Evolutionary conservation across 2,329 filamentous ascomycete genomes (phyloP).

Genomic region (Paecilomyces sp.): DNA sequence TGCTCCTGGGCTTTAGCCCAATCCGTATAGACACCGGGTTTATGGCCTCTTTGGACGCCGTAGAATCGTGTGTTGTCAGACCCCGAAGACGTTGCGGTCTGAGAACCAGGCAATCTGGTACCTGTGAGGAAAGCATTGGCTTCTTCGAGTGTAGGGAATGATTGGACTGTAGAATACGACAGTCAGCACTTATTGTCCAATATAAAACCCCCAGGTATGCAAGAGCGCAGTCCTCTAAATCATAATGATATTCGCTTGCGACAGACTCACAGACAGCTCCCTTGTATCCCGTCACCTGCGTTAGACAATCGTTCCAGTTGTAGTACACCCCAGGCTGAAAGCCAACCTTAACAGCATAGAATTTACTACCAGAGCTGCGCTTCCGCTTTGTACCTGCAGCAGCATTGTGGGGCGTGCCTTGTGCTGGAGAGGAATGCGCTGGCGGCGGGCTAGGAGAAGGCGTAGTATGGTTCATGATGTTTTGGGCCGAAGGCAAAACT

Average conservation of each 20-base stretch:
- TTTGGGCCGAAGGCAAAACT: slow-evolving; percentile 1
- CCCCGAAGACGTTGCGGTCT: slow-evolving; percentile 26
- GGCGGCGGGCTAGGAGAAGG: slow-evolving; percentile 28
- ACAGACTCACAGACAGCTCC: slow-evolving; percentile 60
- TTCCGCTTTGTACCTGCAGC: slow-evolving; percentile 50
- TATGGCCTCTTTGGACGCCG: slow-evolving; percentile 51
- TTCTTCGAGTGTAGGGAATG: slow-evolving; percentile 64
- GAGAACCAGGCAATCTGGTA: slow-evolving; percentile 36
- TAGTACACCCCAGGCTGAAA: slow-evolving; percentile 57
- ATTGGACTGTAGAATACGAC: slow-evolving; percentile 58
- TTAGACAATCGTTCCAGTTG: slow-evolving; percentile 55
- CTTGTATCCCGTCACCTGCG: slow-evolving; percentile 55
- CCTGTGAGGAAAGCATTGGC: slow-evolving; percentile 72
- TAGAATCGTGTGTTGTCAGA: slow-evolving; percentile 48
- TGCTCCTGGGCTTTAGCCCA: slow-evolving; percentile 67
- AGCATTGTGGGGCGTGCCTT: slow-evolving; percentile 19
- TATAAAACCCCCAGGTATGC: not conserved
- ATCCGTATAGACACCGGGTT: slow-evolving; percentile 56
- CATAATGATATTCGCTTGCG: not conserved
- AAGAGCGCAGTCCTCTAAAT: not conserved
- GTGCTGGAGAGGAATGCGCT: slow-evolving; percentile 18
- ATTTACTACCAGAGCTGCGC: slow-evolving; percentile 45
- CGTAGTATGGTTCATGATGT: slow-evolving; percentile 23
- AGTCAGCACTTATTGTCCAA: not conserved
- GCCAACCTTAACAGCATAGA: slow-evolving; percentile 57